Evolutionary conservation across 805 yeast genomes (phyloP).

Genomic region (Wickerhamomyces tratensis): DNA sequence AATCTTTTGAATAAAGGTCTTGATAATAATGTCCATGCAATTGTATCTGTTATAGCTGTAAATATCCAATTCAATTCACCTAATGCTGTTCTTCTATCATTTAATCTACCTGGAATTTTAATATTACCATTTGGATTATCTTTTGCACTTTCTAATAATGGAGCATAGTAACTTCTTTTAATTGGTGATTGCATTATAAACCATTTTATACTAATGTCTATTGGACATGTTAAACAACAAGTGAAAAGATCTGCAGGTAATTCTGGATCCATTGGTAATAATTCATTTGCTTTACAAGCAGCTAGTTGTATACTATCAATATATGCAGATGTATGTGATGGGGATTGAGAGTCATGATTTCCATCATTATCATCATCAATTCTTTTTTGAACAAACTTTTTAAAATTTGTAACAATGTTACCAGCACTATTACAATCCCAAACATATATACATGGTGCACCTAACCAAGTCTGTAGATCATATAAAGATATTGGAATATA

Average conservation of each 20-base stretch:
- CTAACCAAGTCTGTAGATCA: constrained; percentile 94
- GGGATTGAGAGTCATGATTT: constrained; percentile 30
- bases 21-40: constrained; percentile 92
- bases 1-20: constrained; percentile 81
- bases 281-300: constrained; percentile 81
- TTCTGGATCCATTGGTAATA: constrained; percentile 86
- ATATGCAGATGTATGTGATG: constrained; percentile 39
- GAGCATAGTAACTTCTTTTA: constrained; percentile 31
- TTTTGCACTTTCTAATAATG: constrained; percentile 26
- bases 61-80: constrained; percentile 98
- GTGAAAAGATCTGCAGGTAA: constrained; percentile 95
- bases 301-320: constrained; percentile 89
- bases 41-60: constrained; percentile 95
- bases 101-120: constrained; percentile 79
- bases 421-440: constrained; percentile 95
- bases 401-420: constrained; percentile 81
- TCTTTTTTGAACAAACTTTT: constrained; percentile 81
- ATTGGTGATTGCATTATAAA: constrained; percentile 78
- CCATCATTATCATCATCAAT: constrained; percentile 75
- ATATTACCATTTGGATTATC: constrained; percentile 29
- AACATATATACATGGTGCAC: constrained; percentile 94
- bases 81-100: constrained; percentile 89
- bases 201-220: constrained; percentile 88
- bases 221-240: constrained; percentile 91
- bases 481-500: constrained; percentile 94